Base-by-base conservation (phyloP, 2,329 filamentous ascomycete genomes). In the Cordyceps cateniannulata region DNA sequence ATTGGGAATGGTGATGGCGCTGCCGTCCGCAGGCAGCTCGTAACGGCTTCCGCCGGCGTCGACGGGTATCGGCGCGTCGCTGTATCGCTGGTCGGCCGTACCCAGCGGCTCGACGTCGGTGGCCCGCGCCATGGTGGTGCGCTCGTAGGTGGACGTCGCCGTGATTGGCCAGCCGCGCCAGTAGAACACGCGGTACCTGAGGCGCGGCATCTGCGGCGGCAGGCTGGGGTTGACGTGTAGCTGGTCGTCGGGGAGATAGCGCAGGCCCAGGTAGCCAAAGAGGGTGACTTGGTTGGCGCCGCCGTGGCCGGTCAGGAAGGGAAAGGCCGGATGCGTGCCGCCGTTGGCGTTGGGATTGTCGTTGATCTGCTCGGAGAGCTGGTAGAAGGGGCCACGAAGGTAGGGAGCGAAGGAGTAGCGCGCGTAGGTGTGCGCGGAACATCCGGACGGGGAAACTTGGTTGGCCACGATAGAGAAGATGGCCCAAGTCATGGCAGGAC, bases 401-500 rank as follows among this genome's bases (percentile, higher is more conserved):
- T 90, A 89, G 0, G 87, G 86, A 40, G 82, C 76, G 42, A 79
- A 84, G 0, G 84, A 82, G 63, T 86, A 84, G 32, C 88, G 78
- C 7, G 83, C 79, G 67, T 89, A 89, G 0, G 86, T 89, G 68
- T 84, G 89, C 3, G 84, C 81, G 0, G 86, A 83, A 70, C 87
- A 90, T 4, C 87, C 87, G 1, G 85, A 86, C 0, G 81, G 81
- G 1, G 84, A 85, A n/a, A 89, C 78, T 58, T 83, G 78, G 62
- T 86, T 87, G 29, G 86, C 86, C 10, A 85, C 82, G 54, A 89
- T 84, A 62, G 84, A 83, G 71, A 88, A 89, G 16, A 88, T 85
- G 14, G 85, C 84, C 70, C 86, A 90, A 1, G 87, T 90, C 88
- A 90, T 90, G 7, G 84, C 87, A 0, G 87, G 88, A 0, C 88